phyloP scores from a whole-genome alignment of 345 rosid genomes.

The Rhodamnia rubescens region DNA sequence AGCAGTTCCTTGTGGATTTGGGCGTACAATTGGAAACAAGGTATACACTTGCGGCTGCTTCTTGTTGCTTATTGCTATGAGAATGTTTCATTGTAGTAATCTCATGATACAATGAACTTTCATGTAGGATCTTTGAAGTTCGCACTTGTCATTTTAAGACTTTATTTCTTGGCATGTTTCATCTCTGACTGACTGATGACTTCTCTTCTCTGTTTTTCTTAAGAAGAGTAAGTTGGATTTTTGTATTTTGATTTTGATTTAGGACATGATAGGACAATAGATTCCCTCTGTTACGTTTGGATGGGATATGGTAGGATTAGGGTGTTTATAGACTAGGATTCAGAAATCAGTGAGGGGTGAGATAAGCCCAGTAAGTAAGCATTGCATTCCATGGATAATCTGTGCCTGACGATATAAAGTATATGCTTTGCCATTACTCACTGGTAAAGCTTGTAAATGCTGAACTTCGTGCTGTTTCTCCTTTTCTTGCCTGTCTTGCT shows the following conservation, averaged over 20 bases:
- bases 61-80: background rate
- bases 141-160: background rate
- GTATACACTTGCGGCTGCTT: conserved; percentile 14
- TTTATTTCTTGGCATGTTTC: background rate
- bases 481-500: background rate
- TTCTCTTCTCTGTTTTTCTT: background rate
- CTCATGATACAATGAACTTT: background rate
- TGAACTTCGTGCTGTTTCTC: background rate
- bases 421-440: background rate
- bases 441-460: background rate
- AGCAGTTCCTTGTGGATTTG: conserved; percentile 98
- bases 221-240: background rate
- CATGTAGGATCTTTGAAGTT: background rate
- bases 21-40: conserved; percentile 98
- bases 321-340: background rate
- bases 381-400: background rate
- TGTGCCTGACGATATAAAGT: background rate
- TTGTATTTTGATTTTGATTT: background rate
- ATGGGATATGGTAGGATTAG: background rate
- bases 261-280: background rate
- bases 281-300: background rate
- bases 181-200: background rate
- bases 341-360: background rate
- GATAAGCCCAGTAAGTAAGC: background rate
- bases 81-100: background rate